Evolutionary conservation across 148 eudicot species (phyloP), one percentile per base, ranked within the genome.

Genomic region (Mesembryanthemum crystallinum): DNA sequence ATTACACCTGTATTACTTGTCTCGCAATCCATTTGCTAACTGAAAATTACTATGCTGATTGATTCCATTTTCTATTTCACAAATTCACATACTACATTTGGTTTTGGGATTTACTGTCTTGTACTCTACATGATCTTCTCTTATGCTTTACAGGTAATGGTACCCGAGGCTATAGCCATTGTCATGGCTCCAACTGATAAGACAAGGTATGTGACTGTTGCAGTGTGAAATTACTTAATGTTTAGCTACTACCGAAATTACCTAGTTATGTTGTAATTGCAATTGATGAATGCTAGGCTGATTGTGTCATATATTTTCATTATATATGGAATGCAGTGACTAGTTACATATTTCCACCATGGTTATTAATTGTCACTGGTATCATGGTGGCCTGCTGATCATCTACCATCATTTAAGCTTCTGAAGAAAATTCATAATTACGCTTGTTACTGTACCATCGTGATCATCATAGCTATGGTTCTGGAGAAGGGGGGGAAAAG

Each of bases 151-250:
- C 82, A 92, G 97, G 85, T 88, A 47, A 92, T 92, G 97, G 88
- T 92, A 67, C 94, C 97, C 1, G 97, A 92, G 85, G 94, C 97
- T 29, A 82, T 92, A 59, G 97, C 90, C 49, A 85, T 89, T 72
- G 97, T 91, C 49, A 79, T 91, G 86, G 93, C 92, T 81, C 94
- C 97, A 67, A 92, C 90, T 24, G 94, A 92, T 81, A 83, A 80
- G 68, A 77, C 89, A 86, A 88, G 90, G 97, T 91, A 49, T 67
- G 55, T 42, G 35, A 52, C 13, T 69, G 42, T 52, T 70, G 23
- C 60, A 69, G 8, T 78, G 24, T 57, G 27, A n/a, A n/a, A n/a
- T n/a, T 28, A 32, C 73, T 43, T 64, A 57, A 49, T 55, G 30
- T 42, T 30, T 24, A 79, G 67, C 20, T 61, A 1, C n/a, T 75